phyloP scores from a whole-genome alignment of 2,329 filamentous ascomycete species.

The Exophiala bonariae region DNA sequence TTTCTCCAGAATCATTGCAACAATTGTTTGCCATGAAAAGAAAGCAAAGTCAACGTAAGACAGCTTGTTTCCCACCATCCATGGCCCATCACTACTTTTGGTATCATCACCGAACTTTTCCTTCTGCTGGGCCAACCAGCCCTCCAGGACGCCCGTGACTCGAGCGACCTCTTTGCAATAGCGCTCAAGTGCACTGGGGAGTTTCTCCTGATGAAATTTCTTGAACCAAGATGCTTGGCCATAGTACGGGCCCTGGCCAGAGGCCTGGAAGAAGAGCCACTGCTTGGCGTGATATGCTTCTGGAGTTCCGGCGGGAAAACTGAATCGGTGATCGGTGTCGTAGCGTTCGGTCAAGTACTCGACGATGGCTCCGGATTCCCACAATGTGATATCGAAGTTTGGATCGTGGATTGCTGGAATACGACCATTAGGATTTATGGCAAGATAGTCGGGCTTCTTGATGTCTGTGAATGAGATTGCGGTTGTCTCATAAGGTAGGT shows the following conservation, averaged over 20 bases:
- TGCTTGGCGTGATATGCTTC: conserved; percentile 43
- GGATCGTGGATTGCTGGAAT: conserved; percentile 37
- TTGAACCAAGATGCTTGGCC: conserved; percentile 49
- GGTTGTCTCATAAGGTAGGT: conserved; percentile 33
- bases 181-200: conserved; percentile 44
- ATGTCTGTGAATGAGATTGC: conserved; percentile 27
- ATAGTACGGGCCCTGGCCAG: conserved; percentile 51
- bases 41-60: conserved; percentile 46
- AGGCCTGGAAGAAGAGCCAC: conserved; percentile 48
- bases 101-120: conserved; percentile 6
- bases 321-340: conserved; percentile 41
- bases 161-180: conserved; percentile 48
- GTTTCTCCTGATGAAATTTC: conserved; percentile 42
- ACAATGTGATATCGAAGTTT: conserved; percentile 40
- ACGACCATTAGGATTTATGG: conserved; percentile 31
- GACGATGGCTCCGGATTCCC: conserved; percentile 48
- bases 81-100: conserved; percentile 29
- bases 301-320: conserved; percentile 32
- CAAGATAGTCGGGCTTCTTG: conserved; percentile 24
- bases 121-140: conserved; percentile 32
- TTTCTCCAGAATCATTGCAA: conserved; percentile 5
- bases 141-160: conserved; percentile 46
- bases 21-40: conserved; percentile 32
- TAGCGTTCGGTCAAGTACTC: conserved; percentile 47
- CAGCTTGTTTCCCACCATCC: conserved; percentile 44